These are phyloP conservation scores for Penicillium silybi DNA, from an alignment of 495 filamentous ascomycete genomes.

Conservation along the genomic window DNA sequence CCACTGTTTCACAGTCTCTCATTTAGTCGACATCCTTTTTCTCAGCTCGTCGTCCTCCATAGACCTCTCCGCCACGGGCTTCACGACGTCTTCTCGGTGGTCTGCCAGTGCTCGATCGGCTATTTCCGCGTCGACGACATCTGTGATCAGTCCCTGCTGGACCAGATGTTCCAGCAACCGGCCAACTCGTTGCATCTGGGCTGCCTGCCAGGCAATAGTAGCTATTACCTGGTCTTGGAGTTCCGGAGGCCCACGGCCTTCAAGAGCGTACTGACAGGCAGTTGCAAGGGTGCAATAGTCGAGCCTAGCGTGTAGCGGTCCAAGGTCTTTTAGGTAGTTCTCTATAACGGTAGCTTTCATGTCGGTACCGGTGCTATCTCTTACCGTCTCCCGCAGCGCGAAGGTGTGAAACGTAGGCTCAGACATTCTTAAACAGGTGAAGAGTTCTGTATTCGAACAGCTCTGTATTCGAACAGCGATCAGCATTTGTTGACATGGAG, in stretches of 20 bases:
- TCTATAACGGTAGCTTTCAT: slow-evolving; percentile 5
- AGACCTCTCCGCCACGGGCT: background rate
- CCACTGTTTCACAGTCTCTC: no score
- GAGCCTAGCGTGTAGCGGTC: background rate
- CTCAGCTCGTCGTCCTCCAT: background rate
- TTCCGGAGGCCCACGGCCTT: no score
- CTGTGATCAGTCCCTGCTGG: slow-evolving; percentile 5
- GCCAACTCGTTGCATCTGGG: slow-evolving; percentile 10
- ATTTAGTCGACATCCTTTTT: no score
- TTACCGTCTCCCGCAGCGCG: no score
- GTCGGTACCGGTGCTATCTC: no score
- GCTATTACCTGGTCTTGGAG: slow-evolving; percentile 8
- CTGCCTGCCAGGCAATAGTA: slow-evolving; percentile 4
- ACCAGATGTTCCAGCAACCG: slow-evolving; percentile 16
- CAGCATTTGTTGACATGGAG: no score
- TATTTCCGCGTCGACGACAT: slow-evolving; percentile 1
- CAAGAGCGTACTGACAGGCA: no score
- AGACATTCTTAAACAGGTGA: no score
- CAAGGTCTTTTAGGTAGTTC: slow-evolving; percentile 7
- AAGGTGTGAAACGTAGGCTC: no score
- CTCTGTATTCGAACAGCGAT: no score
- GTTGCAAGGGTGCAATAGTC: slow-evolving; percentile 1
- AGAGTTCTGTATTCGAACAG: no score
- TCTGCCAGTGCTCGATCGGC: slow-evolving; percentile 3
- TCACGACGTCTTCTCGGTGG: slow-evolving; percentile 3